Percentiles rank a stretch among this genome's conserved stretches.
phyloP scores from a whole-genome alignment of 2,329 filamentous ascomycete genomes.

The Neoscytalidium dimidiatum region DNA sequence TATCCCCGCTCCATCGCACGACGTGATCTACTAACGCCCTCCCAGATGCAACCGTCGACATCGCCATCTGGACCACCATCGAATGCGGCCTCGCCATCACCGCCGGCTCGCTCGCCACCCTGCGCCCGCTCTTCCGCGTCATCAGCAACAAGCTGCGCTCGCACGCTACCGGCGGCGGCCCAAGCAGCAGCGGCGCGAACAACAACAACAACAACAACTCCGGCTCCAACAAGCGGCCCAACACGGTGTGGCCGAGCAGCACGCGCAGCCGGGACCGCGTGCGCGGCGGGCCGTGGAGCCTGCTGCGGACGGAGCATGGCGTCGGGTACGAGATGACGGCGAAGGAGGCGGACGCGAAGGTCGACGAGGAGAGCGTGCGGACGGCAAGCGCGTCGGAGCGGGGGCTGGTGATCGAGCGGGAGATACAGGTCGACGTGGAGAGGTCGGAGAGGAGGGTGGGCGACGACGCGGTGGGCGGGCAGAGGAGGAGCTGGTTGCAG shows the following conservation, averaged over 20 bases:
- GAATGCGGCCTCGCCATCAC: slow-evolving; percentile 40
- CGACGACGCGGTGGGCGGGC: background rate
- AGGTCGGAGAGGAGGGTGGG: background rate
- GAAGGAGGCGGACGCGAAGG: background rate
- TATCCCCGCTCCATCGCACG: too few relatives aligned
- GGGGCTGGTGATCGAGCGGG: background rate
- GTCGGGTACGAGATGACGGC: background rate
- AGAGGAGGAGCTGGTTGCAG: background rate
- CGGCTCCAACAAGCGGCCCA: background rate
- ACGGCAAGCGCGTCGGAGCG: background rate
- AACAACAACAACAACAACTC: background rate
- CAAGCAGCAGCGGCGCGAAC: background rate
- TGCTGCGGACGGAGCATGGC: background rate
- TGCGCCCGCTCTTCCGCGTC: slow-evolving; percentile 36
- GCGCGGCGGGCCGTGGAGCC: background rate
- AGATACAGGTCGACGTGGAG: background rate
- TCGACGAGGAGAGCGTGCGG: background rate
- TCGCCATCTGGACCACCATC: slow-evolving; percentile 39
- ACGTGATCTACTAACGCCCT: too few relatives aligned
- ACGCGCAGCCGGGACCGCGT: background rate
- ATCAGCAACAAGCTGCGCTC: slow-evolving; percentile 21
- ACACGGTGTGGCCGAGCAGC: background rate
- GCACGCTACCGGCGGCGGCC: background rate
- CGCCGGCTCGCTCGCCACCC: slow-evolving; percentile 37
- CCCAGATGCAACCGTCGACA: slow-evolving; percentile 32